A percentile compares a stretch with the other conserved stretches of the same genome.
These are phyloP conservation scores for Termitomyces sp. DNA, from an alignment of 1,284 basidiomycete species.

Conservation along the genomic window DNA sequence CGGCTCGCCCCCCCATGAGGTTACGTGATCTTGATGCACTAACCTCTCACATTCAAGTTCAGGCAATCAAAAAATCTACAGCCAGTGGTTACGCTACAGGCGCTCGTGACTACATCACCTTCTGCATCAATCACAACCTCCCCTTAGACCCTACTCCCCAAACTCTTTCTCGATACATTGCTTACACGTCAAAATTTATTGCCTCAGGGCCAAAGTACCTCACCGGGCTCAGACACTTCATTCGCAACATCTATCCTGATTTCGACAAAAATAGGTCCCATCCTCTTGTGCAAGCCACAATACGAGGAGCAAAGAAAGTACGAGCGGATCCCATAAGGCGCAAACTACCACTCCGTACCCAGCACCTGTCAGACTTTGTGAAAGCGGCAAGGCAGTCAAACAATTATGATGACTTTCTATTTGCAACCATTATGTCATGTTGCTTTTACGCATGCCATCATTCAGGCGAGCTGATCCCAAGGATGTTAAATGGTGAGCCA, in stretches of 20 bases:
- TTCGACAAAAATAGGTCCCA: not conserved
- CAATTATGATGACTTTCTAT: no score
- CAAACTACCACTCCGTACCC: no score
- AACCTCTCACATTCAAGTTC: conserved; percentile 10
- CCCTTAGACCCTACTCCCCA: conserved; percentile 20
- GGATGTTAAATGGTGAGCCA: no score
- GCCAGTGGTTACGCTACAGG: conserved; percentile 16
- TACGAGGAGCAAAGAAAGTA: no score
- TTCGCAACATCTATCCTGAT: not conserved
- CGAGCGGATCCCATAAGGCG: no score
- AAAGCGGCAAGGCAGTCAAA: no score
- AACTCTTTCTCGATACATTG: conserved; percentile 18
- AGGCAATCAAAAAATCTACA: conserved; percentile 20
- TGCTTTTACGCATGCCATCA: no score
- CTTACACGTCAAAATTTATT: conserved; percentile 18
- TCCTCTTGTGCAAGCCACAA: not conserved
- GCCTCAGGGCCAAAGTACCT: conserved; percentile 21
- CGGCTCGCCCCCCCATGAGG: not conserved
- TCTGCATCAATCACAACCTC: conserved; percentile 18
- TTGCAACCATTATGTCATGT: no score
- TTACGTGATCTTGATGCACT: conserved; percentile 4
- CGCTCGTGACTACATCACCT: conserved; percentile 21
- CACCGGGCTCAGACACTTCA: not conserved
- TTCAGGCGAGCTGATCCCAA: not conserved
- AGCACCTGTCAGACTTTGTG: no score